phyloP scores from a whole-genome alignment of 345 rosid genomes.

The Brassica cretica region DNA sequence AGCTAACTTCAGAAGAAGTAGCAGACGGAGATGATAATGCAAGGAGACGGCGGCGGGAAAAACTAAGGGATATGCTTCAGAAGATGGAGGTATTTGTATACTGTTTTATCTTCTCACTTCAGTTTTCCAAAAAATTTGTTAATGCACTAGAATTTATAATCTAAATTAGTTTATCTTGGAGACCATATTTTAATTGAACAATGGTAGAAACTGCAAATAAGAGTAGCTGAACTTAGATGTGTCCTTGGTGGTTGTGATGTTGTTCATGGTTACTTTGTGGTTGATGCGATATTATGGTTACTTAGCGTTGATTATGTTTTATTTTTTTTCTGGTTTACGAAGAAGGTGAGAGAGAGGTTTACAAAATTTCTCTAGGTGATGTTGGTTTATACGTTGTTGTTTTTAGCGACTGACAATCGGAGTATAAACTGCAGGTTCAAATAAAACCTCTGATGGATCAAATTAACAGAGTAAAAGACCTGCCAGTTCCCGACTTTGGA shows the following conservation, averaged over 20 bases:
- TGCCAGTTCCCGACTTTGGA: conserved; percentile 77
- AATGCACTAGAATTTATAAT: background rate
- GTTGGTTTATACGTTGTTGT: conserved; percentile 9
- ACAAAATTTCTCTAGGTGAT: background rate
- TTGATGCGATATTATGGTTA: background rate
- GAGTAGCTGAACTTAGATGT: conserved; percentile 3
- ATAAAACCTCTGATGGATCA: conserved; percentile 74
- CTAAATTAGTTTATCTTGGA: conserved; percentile 4
- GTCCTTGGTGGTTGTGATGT: background rate
- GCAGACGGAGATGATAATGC: conserved; percentile 95
- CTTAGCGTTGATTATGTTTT: background rate
- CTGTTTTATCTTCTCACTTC: conserved; percentile 5
- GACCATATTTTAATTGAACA: background rate
- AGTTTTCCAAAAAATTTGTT: background rate
- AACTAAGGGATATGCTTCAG: conserved; percentile 73
- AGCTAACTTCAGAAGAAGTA: conserved; percentile 73
- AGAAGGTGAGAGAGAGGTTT: background rate
- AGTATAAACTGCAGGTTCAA: conserved; percentile 59
- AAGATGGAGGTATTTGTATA: conserved; percentile 62
- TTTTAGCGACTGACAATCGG: conserved; percentile 13
- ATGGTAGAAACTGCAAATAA: background rate
- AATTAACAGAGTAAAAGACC: conserved; percentile 80
- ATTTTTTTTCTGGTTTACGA: background rate
- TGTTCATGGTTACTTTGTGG: background rate
- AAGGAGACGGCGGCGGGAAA: conserved; percentile 78